Evolutionary conservation across 2,329 filamentous ascomycete species (phyloP).

Genomic region (Phyllosticta citribraziliensis): DNA sequence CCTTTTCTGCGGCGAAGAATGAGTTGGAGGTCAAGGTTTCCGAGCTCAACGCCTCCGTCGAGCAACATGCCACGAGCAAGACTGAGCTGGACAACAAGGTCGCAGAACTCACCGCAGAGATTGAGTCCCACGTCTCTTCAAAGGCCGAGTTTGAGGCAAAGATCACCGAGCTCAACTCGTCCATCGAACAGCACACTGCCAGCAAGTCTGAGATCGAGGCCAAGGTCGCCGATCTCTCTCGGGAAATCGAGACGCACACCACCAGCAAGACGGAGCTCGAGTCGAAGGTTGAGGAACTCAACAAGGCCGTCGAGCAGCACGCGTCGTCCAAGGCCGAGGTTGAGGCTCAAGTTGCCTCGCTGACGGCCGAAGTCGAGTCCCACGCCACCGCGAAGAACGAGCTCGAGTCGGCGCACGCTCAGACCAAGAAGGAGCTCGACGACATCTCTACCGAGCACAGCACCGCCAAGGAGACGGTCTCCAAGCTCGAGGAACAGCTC

Average conservation of each 20-base stretch:
- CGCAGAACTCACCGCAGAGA: conserved; percentile 5
- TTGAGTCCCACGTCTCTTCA: conserved; percentile 1
- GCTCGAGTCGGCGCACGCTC: conserved; percentile 1
- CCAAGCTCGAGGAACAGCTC: conserved; percentile 5
- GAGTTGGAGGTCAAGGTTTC: conserved; percentile 9
- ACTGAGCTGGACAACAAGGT: conserved; percentile 4
- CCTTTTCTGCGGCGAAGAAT: conserved; percentile 1
- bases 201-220: conserved; percentile 11
- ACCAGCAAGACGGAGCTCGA: conserved; percentile 7
- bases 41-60: conserved; percentile 1
- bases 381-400: conserved; percentile 4
- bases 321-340: conserved; percentile 2
- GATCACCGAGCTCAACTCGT: conserved; percentile 2
- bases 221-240: conserved; percentile 8
- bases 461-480: conserved; percentile 5
- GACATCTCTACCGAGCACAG: not conserved
- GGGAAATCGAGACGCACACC: conserved; percentile 4
- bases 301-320: conserved; percentile 7
- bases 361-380: conserved; percentile 8
- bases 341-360: conserved; percentile 1
- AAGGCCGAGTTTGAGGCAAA: conserved; percentile 11
- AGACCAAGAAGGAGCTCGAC: conserved; percentile 5
- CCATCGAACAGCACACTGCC: not conserved
- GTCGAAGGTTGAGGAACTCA: conserved; percentile 11
- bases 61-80: conserved; percentile 5